Evolutionary conservation across 2,329 filamentous ascomycete genomes (phyloP).

Genomic region (Colletotrichum scovillei): DNA sequence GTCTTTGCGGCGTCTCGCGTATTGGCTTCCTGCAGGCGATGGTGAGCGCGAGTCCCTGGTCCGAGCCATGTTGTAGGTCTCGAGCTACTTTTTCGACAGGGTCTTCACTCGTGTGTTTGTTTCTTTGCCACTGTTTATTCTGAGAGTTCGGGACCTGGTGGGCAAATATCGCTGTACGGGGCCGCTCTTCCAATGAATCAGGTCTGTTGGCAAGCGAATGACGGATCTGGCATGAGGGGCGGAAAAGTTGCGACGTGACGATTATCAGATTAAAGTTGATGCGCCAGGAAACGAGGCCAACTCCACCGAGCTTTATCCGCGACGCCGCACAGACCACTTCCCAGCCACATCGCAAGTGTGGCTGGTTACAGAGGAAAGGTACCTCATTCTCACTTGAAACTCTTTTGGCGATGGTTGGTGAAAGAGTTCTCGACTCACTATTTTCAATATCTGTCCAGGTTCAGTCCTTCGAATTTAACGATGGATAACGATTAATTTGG

Average conservation of each 20-base stretch:
- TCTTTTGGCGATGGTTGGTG: no score
- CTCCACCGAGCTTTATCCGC: conserved; percentile 7
- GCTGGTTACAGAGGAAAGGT: no score
- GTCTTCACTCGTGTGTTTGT: conserved; percentile 24
- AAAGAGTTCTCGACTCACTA: no score
- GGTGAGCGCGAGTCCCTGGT: conserved; percentile 83
- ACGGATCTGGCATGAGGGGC: conserved; percentile 24
- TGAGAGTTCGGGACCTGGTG: conserved; percentile 1
- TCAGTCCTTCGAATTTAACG: no score
- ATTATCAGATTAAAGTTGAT: conserved; percentile 21
- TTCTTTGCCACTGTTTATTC: conserved; percentile 5
- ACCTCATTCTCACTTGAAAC: no score
- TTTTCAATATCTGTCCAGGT: no score
- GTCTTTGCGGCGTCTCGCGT: conserved; percentile 75
- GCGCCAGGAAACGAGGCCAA: conserved; percentile 19
- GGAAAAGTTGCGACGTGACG: conserved; percentile 29
- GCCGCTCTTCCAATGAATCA: not conserved
- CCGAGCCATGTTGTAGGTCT: conserved; percentile 66
- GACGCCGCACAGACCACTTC: not conserved
- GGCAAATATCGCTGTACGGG: not conserved
- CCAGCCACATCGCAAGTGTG: not conserved
- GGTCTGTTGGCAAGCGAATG: conserved; percentile 6
- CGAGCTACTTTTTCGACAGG: conserved; percentile 40
- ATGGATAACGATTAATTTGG: no score
- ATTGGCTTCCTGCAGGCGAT: conserved; percentile 90